Evolutionary conservation across 345 rosid species (phyloP), one percentile per base, ranked within the genome.

Genomic region (Raphanus sativus): DNA sequence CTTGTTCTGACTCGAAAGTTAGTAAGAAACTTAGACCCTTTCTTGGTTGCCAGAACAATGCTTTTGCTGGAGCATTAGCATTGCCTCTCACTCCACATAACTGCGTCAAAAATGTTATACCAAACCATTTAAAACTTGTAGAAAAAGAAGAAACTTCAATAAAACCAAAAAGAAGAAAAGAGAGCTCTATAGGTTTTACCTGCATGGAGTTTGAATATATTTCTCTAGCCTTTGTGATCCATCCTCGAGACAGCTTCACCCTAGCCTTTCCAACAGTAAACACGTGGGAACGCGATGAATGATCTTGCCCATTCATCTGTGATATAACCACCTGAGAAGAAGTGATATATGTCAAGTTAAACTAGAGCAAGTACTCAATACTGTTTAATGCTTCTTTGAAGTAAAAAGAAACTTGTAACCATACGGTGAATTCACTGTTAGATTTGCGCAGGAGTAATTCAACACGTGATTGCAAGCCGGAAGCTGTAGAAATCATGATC

Each of bases 221-320:
- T 76, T 93, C 99, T 85, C 99, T 86, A 8, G 97, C 90, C 81
- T 96, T 96, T 36, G 99, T 89, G 67, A 96, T 93, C 99, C 99
- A 96, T 77, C 97, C 99, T 80, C 99, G 81, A 72, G 90, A 89
- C 30, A 96, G 95, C 86, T 96, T 96, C 76, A 96, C 84, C 84
- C 99, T 88, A 80, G 87, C 71, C 82, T 89, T 96, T 77, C 99
- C 97, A 75, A 93, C 89, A 75, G 85, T 86, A 38, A 93, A 85
- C 3, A 70, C 25, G 7, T 93, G 97, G 15, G 99, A 93, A 72
- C 84, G 72, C 24, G 97, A 88, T n/a, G 85, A 62, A 78, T 93
- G 75, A 69, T 87, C 91, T 85, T 93, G 98, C 48, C 97, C 98
- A 81, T 96, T 96, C 81, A 91, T 93, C 84, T 89, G 86, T 50